These are phyloP conservation scores for Neofusicoccum umdonicola DNA, from an alignment of 2,329 filamentous ascomycete species.

Conservation along the genomic window DNA sequence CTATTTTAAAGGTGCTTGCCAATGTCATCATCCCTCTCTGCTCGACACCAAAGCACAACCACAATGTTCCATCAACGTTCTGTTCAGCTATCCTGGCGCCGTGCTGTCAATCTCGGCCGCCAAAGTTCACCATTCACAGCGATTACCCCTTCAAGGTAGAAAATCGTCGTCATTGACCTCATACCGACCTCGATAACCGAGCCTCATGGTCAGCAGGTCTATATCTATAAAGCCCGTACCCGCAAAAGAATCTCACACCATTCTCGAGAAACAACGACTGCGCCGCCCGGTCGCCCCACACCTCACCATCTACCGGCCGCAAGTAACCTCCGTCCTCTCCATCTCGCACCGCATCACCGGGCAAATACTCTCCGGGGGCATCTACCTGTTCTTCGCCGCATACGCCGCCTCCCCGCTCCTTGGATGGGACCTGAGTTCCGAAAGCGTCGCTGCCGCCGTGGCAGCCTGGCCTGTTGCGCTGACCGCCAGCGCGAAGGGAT, in stretches of 20 bases:
- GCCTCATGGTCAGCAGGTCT: no score
- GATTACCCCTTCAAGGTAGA: no score
- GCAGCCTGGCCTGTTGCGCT: conserved; percentile 53
- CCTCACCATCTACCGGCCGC: conserved; percentile 61
- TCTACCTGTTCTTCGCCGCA: conserved; percentile 77
- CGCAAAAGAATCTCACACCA: conserved; percentile 52
- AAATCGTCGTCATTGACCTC: no score
- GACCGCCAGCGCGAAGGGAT: conserved; percentile 52
- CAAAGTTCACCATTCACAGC: no score
- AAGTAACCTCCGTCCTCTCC: conserved; percentile 79
- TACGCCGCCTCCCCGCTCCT: conserved; percentile 78
- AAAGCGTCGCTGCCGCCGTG: conserved; percentile 62
- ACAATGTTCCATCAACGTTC: no score
- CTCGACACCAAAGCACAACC: no score
- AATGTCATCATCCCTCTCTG: no score
- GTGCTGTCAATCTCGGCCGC: no score
- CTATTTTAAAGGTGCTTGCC: no score
- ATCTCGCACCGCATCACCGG: conserved; percentile 84
- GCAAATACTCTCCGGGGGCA: conserved; percentile 63
- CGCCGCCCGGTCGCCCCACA: conserved; percentile 25
- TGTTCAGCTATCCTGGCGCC: no score
- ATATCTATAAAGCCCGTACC: not conserved
- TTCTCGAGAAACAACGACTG: conserved; percentile 77
- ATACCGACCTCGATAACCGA: no score
- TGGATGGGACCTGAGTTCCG: conserved; percentile 67